These are phyloP conservation scores for Scutellaria galericulata DNA, from an alignment of 257 asterid species.

Conservation along the genomic window DNA sequence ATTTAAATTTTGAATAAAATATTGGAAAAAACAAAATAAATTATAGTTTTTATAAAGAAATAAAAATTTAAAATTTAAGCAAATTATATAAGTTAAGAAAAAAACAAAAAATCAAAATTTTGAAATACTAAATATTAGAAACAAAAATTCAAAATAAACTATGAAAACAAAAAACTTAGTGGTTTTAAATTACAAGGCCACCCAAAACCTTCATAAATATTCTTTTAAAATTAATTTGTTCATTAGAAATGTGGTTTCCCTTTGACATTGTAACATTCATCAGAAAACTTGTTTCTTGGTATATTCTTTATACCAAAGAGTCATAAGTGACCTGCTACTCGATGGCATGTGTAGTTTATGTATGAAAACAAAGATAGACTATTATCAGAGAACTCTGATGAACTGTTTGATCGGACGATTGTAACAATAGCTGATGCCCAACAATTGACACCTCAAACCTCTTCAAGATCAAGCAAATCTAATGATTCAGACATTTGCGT, in stretches of 20 bases:
- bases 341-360: constrained; percentile 62
- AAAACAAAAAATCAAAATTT: too few species aligned
- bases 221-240: constrained; percentile 13
- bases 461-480: constrained; percentile 81
- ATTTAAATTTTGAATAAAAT: too few species aligned
- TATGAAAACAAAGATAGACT: constrained; percentile 84
- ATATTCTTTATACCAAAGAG: too few species aligned
- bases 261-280: neutral
- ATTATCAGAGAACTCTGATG: constrained; percentile 72
- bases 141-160: too few species aligned
- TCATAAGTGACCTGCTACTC: neutral
- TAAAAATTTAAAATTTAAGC: too few species aligned
- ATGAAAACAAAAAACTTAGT: too few species aligned
- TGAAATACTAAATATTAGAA: too few species aligned
- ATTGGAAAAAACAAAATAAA: too few species aligned
- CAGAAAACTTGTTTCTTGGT: too few species aligned
- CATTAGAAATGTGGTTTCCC: neutral
- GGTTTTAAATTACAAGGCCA: too few species aligned
- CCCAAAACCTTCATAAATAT: neutral
- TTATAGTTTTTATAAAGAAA: too few species aligned
- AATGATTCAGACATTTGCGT: constrained; percentile 89
- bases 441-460: constrained; percentile 80
- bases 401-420: constrained; percentile 74
- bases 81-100: too few species aligned
- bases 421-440: constrained; percentile 84